These are phyloP conservation scores for Malassezia vespertilionis DNA, from an alignment of 1,284 basidiomycete genomes.

Conservation along the genomic window DNA sequence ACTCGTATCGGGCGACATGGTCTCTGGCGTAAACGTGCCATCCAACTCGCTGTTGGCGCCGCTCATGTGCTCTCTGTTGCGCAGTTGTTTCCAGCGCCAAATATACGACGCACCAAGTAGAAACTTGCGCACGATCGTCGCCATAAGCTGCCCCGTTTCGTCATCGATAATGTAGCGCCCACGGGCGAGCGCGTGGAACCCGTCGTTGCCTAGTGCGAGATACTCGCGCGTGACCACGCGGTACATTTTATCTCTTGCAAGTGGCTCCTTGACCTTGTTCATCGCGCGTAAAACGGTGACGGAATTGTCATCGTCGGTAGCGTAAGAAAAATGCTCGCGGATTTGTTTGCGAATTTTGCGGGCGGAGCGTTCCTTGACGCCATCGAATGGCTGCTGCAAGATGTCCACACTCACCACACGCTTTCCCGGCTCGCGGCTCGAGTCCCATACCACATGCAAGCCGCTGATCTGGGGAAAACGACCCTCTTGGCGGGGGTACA, in stretches of 20 bases:
- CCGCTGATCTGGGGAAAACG: slow-evolving; percentile 81
- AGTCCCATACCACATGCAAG: slow-evolving; percentile 79
- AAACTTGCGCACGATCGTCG: slow-evolving; percentile 69
- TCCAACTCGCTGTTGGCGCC: slow-evolving; percentile 17
- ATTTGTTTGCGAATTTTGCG: neutral
- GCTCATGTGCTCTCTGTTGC: neutral
- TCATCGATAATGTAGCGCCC: slow-evolving; percentile 67
- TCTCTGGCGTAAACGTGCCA: neutral
- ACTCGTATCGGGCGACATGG: slow-evolving; percentile 16
- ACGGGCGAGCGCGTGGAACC: slow-evolving; percentile 62
- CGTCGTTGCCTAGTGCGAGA: slow-evolving; percentile 61
- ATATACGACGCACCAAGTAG: slow-evolving; percentile 56
- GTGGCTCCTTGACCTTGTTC: slow-evolving; percentile 18
- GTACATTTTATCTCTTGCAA: slow-evolving; percentile 51
- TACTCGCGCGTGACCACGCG: slow-evolving; percentile 67
- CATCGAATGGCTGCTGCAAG: slow-evolving; percentile 23
- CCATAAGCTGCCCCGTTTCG: slow-evolving; percentile 71
- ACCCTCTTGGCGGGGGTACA: slow-evolving; percentile 83
- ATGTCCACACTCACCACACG: slow-evolving; percentile 31
- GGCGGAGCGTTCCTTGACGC: slow-evolving; percentile 3
- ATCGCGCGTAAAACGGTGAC: slow-evolving; percentile 22
- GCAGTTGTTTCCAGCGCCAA: slow-evolving; percentile 32
- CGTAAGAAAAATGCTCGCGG: slow-evolving; percentile 4
- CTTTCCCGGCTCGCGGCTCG: slow-evolving; percentile 50
- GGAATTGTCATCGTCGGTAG: slow-evolving; percentile 47